phyloP scores from a whole-genome alignment of 768 basidiomycete genomes.

The Russula vinacea region DNA sequence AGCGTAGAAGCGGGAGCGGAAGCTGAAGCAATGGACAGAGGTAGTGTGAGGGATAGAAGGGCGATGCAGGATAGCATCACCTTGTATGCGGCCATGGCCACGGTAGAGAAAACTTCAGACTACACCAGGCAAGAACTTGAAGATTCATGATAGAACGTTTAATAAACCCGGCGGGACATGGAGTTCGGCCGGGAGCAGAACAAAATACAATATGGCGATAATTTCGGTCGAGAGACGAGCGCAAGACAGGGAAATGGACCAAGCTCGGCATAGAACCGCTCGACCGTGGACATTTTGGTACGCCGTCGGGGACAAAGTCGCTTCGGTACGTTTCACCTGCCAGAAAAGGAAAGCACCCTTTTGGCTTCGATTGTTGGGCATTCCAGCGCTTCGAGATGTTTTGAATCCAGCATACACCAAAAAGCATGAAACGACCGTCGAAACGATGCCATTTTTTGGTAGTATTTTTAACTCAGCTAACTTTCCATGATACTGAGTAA shows the following conservation, averaged over 20 bases:
- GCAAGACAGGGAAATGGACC: not conserved
- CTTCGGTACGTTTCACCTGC: too few species aligned
- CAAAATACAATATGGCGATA: not conserved
- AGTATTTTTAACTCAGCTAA: too few species aligned
- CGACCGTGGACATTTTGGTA: too few species aligned
- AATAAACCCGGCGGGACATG: not conserved
- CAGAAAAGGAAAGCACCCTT: too few species aligned
- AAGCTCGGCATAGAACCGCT: not conserved
- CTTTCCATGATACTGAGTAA: too few species aligned
- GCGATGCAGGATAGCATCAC: not conserved
- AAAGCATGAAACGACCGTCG: too few species aligned
- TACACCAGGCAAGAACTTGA: too few species aligned
- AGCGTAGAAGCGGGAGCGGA: conserved; percentile 8
- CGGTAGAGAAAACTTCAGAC: not conserved
- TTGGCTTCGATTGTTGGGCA: too few species aligned
- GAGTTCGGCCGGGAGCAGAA: not conserved
- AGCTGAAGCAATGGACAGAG: conserved; percentile 1
- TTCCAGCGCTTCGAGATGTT: too few species aligned
- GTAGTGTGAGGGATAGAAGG: conserved; percentile 6
- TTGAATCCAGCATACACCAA: too few species aligned
- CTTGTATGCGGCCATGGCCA: not conserved
- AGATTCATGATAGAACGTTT: not conserved
- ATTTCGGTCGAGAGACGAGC: conserved; percentile 4
- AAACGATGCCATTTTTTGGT: too few species aligned
- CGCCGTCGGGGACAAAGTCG: too few species aligned